These are phyloP conservation scores for Fusarium sp. DNA, from an alignment of 2,329 filamentous ascomycete genomes.

Conservation along the genomic window DNA sequence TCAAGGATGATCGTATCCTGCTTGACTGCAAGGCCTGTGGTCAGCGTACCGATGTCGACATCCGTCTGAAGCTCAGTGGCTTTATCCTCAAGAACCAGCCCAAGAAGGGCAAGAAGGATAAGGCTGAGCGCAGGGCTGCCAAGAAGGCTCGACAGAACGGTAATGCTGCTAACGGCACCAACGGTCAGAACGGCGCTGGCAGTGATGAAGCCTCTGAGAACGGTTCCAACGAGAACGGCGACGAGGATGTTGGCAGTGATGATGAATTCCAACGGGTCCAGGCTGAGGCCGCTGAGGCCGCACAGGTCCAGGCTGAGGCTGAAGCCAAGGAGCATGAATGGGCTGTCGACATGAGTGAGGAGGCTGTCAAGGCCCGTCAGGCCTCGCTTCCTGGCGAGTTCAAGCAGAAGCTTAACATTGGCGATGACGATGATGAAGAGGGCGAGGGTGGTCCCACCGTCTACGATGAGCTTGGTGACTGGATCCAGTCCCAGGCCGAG, in stretches of 20 bases:
- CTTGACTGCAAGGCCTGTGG: slow-evolving; percentile 99
- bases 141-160: slow-evolving; percentile 85
- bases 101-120: slow-evolving; percentile 97
- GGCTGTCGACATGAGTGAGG: slow-evolving; percentile 97
- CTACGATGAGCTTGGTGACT: slow-evolving; percentile 94
- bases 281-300: slow-evolving; percentile 65
- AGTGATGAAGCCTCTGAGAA: slow-evolving; percentile 70
- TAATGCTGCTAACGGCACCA: slow-evolving; percentile 62
- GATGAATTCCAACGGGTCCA: slow-evolving; percentile 93
- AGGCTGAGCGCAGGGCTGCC: slow-evolving; percentile 90
- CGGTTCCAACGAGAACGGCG: slow-evolving; percentile 65
- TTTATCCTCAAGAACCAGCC: slow-evolving; percentile 98
- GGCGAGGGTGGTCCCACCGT: slow-evolving; percentile 81
- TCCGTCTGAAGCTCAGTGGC: slow-evolving; percentile 94
- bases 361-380: slow-evolving; percentile 94
- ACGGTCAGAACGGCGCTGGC: slow-evolving; percentile 68
- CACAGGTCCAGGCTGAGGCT: slow-evolving; percentile 58
- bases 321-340: slow-evolving; percentile 90
- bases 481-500: slow-evolving; percentile 84
- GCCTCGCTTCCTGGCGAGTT: slow-evolving; percentile 94
- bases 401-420: slow-evolving; percentile 90
- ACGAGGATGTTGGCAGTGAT: slow-evolving; percentile 83
- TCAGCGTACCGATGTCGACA: slow-evolving; percentile 90
- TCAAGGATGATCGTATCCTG: slow-evolving; percentile 93
- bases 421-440: slow-evolving; percentile 85